Base-by-base conservation (phyloP, 176 grass and related monocot genomes). In the Triticum turgidum region DNA sequence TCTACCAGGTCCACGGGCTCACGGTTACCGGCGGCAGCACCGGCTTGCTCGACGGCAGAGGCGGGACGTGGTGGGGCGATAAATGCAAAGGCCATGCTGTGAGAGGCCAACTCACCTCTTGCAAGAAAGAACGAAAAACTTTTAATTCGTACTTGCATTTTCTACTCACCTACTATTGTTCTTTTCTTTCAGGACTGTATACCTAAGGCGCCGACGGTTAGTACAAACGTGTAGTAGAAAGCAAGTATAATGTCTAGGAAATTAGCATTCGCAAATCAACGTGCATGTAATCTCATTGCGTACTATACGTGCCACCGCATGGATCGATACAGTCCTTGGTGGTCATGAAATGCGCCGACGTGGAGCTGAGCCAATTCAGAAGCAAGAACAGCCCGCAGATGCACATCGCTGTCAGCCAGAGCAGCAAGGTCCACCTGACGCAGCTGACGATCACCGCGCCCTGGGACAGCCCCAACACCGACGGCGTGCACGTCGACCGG, bases 381-480 rank as follows among this genome's bases (percentile, higher is more conserved):
- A 88, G 87, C 81, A 51, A 47, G 25, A 20, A 92, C 77, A 90
- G 87, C 72, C 90, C 90, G 59, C 88, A 88, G 80, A 88, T 71
- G 73, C 90, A 94, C 79, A 14, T 95, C 51, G 59, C 24, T 27
- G 44, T 95, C 54, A 9, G 17, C 33, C 5, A 6, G 7, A 85
- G 88, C 82, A 73, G 24, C 11, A 42, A 5, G 7, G 65, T 92
- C 21, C 69, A 14, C 11, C 20, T 87, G 64, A 32, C 1, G 20
- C 7, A 56, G 18, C 79, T 92, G 80, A 86, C 30, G 17, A 71
- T 95, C 69, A 44, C 70, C 21, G 85, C 86, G 5, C 93, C 93
- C 8, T 69, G 32, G 20, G 24, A 62, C 51, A 95, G 91, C 80
- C 90, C 88, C 5, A 91, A 95, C 90, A 91, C 93, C 38, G 93